A percentile compares a stretch with the other conserved stretches of the same genome.
phyloP scores from a whole-genome alignment of 1,284 basidiomycete genomes.

The Puccinia triticina region DNA sequence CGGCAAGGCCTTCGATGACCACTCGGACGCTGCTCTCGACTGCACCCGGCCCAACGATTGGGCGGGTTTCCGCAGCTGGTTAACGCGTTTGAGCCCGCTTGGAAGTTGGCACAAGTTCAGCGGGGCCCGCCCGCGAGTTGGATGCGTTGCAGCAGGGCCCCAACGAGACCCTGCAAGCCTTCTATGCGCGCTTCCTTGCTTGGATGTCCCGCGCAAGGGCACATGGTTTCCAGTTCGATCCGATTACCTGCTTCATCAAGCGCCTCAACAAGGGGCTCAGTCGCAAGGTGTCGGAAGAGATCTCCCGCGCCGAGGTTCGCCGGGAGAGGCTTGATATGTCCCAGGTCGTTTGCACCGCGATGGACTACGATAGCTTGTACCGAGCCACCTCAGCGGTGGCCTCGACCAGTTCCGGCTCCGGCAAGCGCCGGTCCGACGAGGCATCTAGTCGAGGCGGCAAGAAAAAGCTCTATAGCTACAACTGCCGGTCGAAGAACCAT shows the following conservation, averaged over 20 bases:
- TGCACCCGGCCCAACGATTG: background rate
- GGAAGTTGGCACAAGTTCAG: background rate
- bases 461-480: no score
- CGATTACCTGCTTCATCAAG: background rate
- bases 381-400: background rate
- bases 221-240: background rate
- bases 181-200: background rate
- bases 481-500: no score
- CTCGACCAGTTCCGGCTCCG: background rate
- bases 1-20: background rate
- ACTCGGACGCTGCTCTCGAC: background rate
- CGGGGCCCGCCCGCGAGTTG: background rate
- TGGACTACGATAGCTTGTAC: background rate
- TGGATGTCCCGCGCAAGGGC: background rate
- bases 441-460: background rate
- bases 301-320: background rate
- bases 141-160: background rate
- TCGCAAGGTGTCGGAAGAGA: background rate
- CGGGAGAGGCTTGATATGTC: background rate
- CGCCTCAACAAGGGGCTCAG: background rate
- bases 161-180: background rate
- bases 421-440: background rate
- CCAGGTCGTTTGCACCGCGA: background rate
- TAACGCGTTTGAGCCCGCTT: background rate
- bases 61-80: background rate